Evolutionary conservation across 2,329 filamentous ascomycete species (phyloP).

Genomic region (Parastagonospora nodorum): DNA sequence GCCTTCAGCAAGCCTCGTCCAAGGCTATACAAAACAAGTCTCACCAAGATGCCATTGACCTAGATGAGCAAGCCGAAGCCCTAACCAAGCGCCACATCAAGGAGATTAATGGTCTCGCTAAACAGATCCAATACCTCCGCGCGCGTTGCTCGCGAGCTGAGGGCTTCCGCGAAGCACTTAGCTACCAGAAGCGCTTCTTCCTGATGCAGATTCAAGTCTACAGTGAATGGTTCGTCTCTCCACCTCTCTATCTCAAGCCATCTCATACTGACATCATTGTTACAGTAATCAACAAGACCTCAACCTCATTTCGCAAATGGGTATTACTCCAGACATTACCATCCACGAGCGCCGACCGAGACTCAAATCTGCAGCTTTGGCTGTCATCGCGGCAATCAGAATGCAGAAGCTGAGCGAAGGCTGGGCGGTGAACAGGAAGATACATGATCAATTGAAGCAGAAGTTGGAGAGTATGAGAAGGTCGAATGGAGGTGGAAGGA

Average conservation of each 20-base stretch:
- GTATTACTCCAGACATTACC: constrained; percentile 61
- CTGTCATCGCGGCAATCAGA: constrained; percentile 56
- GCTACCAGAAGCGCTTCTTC: constrained; percentile 86
- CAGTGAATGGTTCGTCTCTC: constrained; percentile 78
- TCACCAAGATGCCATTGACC: constrained; percentile 35
- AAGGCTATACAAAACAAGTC: constrained; percentile 37
- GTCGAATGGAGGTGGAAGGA: constrained; percentile 17
- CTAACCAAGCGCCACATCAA: constrained; percentile 73
- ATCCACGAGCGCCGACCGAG: constrained; percentile 52
- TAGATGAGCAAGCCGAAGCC: constrained; percentile 59
- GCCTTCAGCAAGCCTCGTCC: constrained; percentile 32
- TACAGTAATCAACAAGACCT: constrained; percentile 90
- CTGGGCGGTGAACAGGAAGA: constrained; percentile 58
- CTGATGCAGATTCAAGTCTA: constrained; percentile 79
- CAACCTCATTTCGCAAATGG: constrained; percentile 82
- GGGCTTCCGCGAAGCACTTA: constrained; percentile 76
- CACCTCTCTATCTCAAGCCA: neutral
- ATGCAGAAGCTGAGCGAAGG: constrained; percentile 56
- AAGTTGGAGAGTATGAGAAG: constrained; percentile 54
- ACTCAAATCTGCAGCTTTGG: constrained; percentile 55
- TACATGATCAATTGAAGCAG: constrained; percentile 53
- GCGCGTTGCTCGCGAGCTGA: constrained; percentile 81
- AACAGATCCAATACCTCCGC: constrained; percentile 91
- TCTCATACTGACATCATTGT: constrained; percentile 17
- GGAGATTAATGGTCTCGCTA: constrained; percentile 79